Evolutionary conservation across 2,329 filamentous ascomycete species (phyloP).

Genomic region (Pseudocercospora crystallina): DNA sequence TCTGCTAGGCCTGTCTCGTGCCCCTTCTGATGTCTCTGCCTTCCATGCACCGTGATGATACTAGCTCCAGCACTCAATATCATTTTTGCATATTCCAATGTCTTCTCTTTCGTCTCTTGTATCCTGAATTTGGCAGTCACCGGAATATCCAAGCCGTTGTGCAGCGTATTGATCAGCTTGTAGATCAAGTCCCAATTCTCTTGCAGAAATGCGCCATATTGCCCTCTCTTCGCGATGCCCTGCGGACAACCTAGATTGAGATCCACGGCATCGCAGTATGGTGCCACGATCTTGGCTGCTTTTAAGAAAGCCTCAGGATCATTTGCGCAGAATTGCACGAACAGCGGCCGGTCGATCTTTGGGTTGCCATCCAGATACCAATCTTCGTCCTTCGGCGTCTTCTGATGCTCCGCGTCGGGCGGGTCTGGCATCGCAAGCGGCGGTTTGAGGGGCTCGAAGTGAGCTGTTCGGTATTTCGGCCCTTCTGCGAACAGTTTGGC

Average conservation of each 20-base stretch:
- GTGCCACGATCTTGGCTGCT: slow-evolving; percentile 75
- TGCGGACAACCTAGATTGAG: slow-evolving; percentile 95
- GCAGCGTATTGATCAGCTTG: slow-evolving; percentile 78
- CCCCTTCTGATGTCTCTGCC: slow-evolving; percentile 87
- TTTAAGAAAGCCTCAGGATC: slow-evolving; percentile 75
- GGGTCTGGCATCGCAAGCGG: slow-evolving; percentile 25
- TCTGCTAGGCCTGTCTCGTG: slow-evolving; percentile 92
- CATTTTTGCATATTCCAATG: slow-evolving; percentile 83
- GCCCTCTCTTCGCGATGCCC: slow-evolving; percentile 85
- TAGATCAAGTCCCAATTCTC: slow-evolving; percentile 85
- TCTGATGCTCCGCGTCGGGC: slow-evolving; percentile 22
- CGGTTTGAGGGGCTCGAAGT: slow-evolving; percentile 70
- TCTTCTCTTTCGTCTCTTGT: slow-evolving; percentile 81
- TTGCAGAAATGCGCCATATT: slow-evolving; percentile 92
- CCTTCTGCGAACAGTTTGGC: slow-evolving; percentile 81
- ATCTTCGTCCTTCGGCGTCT: slow-evolving; percentile 29
- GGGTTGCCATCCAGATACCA: slow-evolving; percentile 84
- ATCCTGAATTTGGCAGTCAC: slow-evolving; percentile 95
- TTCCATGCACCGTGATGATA: slow-evolving; percentile 88
- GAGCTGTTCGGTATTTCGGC: slow-evolving; percentile 70
- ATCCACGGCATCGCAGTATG: slow-evolving; percentile 92
- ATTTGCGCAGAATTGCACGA: slow-evolving; percentile 96
- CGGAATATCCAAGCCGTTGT: slow-evolving; percentile 74
- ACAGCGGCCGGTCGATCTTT: slow-evolving; percentile 77
- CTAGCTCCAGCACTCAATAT: slow-evolving; percentile 85